Conservation (phyloP, 768 basidiomycete genomes). For the Amanita inopinata region DNA sequence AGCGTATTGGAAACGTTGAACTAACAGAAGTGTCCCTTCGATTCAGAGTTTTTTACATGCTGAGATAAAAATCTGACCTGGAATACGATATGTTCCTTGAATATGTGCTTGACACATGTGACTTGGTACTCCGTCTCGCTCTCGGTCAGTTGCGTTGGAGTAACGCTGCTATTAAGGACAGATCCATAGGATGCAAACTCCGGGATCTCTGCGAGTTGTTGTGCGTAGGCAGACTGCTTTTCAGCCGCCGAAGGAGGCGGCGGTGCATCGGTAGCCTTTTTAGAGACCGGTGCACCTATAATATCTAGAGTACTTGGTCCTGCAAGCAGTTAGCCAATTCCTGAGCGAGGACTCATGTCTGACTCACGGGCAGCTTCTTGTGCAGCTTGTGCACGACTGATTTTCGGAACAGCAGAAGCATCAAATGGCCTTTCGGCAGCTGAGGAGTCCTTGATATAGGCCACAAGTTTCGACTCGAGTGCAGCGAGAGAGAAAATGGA, state of each 20-base stretch:
- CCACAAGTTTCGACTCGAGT: constrained; percentile 85
- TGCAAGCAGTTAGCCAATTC: constrained; percentile 19
- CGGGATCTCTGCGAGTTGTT: constrained; percentile 79
- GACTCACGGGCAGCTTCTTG: constrained; percentile 78
- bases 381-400: constrained; percentile 87
- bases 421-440: constrained; percentile 76
- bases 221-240: constrained; percentile 77
- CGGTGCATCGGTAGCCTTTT: constrained; percentile 48
- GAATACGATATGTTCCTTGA: constrained; percentile 93
- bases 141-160: constrained; percentile 81
- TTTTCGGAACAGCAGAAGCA: constrained; percentile 77
- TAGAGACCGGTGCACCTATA: constrained; percentile 60
- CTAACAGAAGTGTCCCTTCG: constrained; percentile 28
- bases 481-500: constrained; percentile 88
- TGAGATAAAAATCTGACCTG: constrained; percentile 46
- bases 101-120: constrained; percentile 92
- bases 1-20: constrained; percentile 98
- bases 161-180: constrained; percentile 77
- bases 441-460: constrained; percentile 80
- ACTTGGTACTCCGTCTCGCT: constrained; percentile 98
- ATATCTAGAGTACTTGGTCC: constrained; percentile 84
- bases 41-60: not conserved
- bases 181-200: constrained; percentile 81
- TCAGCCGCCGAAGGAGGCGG: constrained; percentile 79
- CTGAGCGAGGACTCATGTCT: not conserved